Base-by-base conservation (phyloP, 2,329 filamentous ascomycete species). In the Akanthomyces lecanii region DNA sequence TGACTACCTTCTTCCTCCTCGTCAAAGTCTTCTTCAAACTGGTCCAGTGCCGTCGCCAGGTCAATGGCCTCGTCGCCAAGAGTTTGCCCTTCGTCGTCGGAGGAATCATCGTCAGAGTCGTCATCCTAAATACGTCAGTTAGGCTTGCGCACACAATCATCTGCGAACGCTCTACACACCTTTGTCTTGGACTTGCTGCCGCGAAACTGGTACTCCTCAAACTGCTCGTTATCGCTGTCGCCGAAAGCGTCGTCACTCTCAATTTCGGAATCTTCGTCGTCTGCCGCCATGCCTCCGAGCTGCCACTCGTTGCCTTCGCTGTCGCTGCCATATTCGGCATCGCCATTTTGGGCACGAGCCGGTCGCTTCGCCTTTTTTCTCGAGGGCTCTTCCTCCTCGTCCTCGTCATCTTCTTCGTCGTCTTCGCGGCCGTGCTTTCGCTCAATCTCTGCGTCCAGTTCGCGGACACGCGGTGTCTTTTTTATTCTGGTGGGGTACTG, bases 281-380 rank as follows among this genome's bases (percentile, higher is more conserved):
- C 82, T 18, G 78, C 78, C 25, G 79, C 80, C 6, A 85, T 64
- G 12, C 76, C 80, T 30, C 93, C 92, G 57, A 96, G 80, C 56
- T 83, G 88, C 92, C 92, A 97, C 71, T 90, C 87, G 69, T 96
- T 90, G 25, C 92, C 92, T 65, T 93, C 90, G 65, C 89, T 91
- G 71, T 97, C 93, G 68, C 89, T 93, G 11, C 90, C 91, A 66
- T 88, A 86, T 63, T 93, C 90, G 18, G 85, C 80, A 50, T 82
- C 82, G 21, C 84, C 83, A 69, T 86, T 80, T 6, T 83, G 79
- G 1, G 62, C 18, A 74, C 75, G 56, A 69, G 75, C 47, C 73
- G 72, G 79, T 45, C 79, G 77, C 72, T 77, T 78, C 38, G 66
- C 68, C 70, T 74, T 78, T 65, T 79, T 79, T 56, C 76, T 72